phyloP scores from a whole-genome alignment of 2,329 filamentous ascomycete species.

The Colletotrichum karsti region DNA sequence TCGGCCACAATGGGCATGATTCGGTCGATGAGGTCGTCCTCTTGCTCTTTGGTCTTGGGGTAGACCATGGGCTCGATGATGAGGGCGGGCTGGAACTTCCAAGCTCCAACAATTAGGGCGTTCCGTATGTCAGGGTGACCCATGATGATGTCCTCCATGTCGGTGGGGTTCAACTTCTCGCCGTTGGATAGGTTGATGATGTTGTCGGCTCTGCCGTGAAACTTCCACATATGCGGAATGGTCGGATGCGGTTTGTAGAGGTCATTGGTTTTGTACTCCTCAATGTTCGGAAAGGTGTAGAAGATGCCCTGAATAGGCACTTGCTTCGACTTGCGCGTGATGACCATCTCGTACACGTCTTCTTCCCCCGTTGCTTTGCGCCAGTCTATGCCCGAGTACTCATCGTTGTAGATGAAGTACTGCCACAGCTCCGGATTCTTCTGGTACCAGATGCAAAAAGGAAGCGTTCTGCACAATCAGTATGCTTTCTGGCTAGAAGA shows the following conservation, averaged over 20 bases:
- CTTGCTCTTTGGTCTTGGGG: constrained; percentile 35
- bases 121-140: constrained; percentile 48
- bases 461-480: neutral
- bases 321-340: constrained; percentile 45
- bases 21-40: constrained; percentile 44
- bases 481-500: neutral
- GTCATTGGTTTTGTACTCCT: constrained; percentile 52
- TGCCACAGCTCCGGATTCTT: constrained; percentile 20
- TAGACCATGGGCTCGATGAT: constrained; percentile 52
- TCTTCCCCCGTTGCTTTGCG: constrained; percentile 37
- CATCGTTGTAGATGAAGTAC: constrained; percentile 40
- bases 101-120: constrained; percentile 54
- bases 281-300: constrained; percentile 44
- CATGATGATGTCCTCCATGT: constrained; percentile 49
- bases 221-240: constrained; percentile 43
- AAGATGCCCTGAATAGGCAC: constrained; percentile 49
- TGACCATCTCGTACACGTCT: constrained; percentile 45
- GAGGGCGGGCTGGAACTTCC: constrained; percentile 55
- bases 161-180: constrained; percentile 57
- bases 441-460: constrained; percentile 47
- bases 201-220: constrained; percentile 46
- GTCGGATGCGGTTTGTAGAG: constrained; percentile 48
- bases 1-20: constrained; percentile 53
- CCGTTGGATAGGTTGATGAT: constrained; percentile 58
- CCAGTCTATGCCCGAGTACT: constrained; percentile 51